Base-by-base conservation (phyloP, 176 grass and related monocot species). In the Ampelocalamus luodianensis region DNA sequence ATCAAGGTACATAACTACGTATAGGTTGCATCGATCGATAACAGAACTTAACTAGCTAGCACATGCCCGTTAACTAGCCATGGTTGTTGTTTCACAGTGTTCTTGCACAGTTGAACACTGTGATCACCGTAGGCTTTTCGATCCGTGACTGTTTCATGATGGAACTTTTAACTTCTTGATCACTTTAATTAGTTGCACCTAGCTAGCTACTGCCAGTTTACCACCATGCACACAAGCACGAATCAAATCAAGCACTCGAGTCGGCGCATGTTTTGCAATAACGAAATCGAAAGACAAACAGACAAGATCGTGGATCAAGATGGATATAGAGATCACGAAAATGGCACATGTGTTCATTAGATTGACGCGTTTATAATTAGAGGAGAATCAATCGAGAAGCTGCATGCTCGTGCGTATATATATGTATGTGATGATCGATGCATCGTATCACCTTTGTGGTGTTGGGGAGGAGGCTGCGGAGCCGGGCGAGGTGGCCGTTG, bases 381-480 rank as follows among this genome's bases (percentile, higher is more conserved):
- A 5, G 5, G 6, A 40, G 6, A 51, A 60, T 60, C 56, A 60
- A 24, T 40, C 6, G 34, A 76, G 51, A 55, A 65, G 34, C 12
- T 20, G 29, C 4, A 64, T 32, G 12, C 40, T n/a, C 0, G 8
- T 26, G 3, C 7, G 44, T 29, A 29, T 56, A 58, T 46, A 2
- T 40, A 12, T 53, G 6, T 18, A 22, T 20, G 24, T 14, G 49
- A 42, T 44, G 81, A 68, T 65, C 7, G 62, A 44, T 77, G 55
- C 32, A 54, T 54, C 24, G 38, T 38, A 51, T 78, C 71, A 94
- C 97, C 92, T 99, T 99, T 53, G 97, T 99, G 37, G 97, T 96
- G 84, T 92, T 99, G 55, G 97, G 93, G 23, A 99, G 90, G 78
- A 99, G 88, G 80, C 93, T 99, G 26, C 97, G 90, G 69, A 99